Percentiles rank a stretch among this genome's conserved stretches.
phyloP scores from a whole-genome alignment of 139 green algal species.

The Bryopsis sp. region DNA sequence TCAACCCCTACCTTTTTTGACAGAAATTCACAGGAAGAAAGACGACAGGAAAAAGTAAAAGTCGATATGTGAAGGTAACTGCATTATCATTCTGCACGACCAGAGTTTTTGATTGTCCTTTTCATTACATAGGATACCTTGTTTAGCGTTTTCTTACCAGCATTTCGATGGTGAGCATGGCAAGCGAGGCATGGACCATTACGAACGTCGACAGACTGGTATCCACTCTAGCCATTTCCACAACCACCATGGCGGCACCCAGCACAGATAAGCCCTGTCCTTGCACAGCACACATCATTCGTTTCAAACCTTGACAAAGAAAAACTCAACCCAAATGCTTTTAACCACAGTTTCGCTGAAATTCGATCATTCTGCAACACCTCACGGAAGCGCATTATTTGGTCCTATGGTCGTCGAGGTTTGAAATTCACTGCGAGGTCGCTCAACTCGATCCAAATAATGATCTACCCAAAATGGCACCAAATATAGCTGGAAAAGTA shows the following conservation, averaged over 20 bases:
- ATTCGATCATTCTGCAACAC: neutral
- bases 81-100: neutral
- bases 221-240: constrained; percentile 85
- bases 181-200: constrained; percentile 86
- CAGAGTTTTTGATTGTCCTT: neutral
- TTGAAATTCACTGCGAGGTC: too few species aligned
- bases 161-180: constrained; percentile 71
- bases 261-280: neutral
- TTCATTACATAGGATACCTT: too few species aligned
- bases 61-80: too few species aligned
- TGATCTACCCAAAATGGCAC: too few species aligned
- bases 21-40: too few species aligned
- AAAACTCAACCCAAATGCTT: too few species aligned
- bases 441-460: too few species aligned
- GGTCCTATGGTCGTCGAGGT: neutral
- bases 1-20: too few species aligned
- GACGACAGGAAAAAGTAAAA: too few species aligned
- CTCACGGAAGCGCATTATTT: neutral
- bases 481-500: too few species aligned
- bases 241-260: constrained; percentile 47
- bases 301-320: too few species aligned
- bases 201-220: constrained; percentile 79
- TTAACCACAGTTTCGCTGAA: too few species aligned
- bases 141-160: constrained; percentile 32
- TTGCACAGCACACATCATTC: neutral